Evolutionary conservation across 768 basidiomycete species (phyloP).

Genomic region (Macrolepiota fuliginosa): DNA sequence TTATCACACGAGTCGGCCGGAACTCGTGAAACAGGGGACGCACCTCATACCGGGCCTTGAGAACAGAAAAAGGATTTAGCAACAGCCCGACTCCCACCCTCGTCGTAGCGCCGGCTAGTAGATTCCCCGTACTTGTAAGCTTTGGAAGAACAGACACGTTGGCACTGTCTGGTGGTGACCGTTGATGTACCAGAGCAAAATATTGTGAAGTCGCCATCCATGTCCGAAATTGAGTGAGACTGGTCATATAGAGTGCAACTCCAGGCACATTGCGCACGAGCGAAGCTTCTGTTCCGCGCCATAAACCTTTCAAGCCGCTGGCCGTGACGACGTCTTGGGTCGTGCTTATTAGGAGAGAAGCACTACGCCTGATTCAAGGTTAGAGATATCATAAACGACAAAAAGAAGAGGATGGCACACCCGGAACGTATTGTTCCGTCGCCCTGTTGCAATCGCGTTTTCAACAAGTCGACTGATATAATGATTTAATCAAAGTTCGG

Average conservation of each 20-base stretch:
- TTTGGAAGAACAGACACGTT: constrained; percentile 54
- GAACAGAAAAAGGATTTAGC: constrained; percentile 85
- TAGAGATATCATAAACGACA: background rate
- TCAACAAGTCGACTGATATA: constrained; percentile 76
- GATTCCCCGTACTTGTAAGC: constrained; percentile 76
- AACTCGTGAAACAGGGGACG: constrained; percentile 16
- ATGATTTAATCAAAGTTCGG: background rate
- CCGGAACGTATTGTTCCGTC: constrained; percentile 47
- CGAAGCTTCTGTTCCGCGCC: constrained; percentile 87
- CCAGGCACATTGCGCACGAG: constrained; percentile 87
- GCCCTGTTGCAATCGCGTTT: constrained; percentile 88
- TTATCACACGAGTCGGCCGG: background rate
- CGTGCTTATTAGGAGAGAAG: constrained; percentile 45
- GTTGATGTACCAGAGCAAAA: constrained; percentile 46
- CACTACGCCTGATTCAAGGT: constrained; percentile 22
- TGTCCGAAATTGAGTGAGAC: constrained; percentile 78
- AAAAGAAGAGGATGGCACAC: constrained; percentile 12
- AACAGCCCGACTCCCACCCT: constrained; percentile 80
- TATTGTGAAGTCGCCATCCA: constrained; percentile 70
- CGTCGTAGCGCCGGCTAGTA: constrained; percentile 81
- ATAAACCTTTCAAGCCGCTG: constrained; percentile 71
- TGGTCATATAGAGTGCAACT: constrained; percentile 89
- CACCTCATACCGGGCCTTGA: constrained; percentile 93
- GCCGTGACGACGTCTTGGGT: constrained; percentile 55
- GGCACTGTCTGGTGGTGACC: constrained; percentile 15